phyloP scores from a whole-genome alignment of 1,139 yeast species.

The Meyerozyma carpophila region DNA sequence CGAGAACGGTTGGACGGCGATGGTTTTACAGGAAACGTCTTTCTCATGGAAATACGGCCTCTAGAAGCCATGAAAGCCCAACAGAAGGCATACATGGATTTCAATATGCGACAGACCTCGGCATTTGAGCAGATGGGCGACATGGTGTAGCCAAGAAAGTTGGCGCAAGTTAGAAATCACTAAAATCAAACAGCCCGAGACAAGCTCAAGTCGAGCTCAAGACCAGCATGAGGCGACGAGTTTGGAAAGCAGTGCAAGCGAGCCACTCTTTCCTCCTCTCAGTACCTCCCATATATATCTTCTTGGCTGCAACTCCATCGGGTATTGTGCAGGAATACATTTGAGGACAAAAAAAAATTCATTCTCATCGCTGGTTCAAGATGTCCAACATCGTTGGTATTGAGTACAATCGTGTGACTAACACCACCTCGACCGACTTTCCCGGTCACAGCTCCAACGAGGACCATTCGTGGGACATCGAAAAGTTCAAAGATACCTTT shows the following conservation, averaged over 20 bases:
- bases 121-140: background rate
- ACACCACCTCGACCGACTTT: conserved; percentile 80
- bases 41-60: conserved; percentile 24
- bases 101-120: background rate
- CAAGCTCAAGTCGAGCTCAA: no score
- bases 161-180: no score
- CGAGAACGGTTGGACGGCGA: conserved; percentile 19
- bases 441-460: conserved; percentile 71
- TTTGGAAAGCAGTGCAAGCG: no score
- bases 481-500: conserved; percentile 66
- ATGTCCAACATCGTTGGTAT: conserved; percentile 72
- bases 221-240: no score
- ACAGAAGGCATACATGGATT: conserved; percentile 7
- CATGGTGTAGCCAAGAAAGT: background rate
- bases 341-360: conserved; percentile 4
- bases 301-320: background rate
- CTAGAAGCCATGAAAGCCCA: conserved; percentile 17
- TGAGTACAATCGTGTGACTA: conserved; percentile 87
- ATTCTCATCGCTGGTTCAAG: conserved; percentile 5
- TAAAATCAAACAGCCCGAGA: no score
- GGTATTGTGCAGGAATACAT: background rate
- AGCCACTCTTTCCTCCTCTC: no score
- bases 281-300: no score
- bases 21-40: conserved; percentile 39
- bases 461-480: conserved; percentile 79